Base-by-base conservation (phyloP, 257 asterid species). In the Plectranthus barbatus region DNA sequence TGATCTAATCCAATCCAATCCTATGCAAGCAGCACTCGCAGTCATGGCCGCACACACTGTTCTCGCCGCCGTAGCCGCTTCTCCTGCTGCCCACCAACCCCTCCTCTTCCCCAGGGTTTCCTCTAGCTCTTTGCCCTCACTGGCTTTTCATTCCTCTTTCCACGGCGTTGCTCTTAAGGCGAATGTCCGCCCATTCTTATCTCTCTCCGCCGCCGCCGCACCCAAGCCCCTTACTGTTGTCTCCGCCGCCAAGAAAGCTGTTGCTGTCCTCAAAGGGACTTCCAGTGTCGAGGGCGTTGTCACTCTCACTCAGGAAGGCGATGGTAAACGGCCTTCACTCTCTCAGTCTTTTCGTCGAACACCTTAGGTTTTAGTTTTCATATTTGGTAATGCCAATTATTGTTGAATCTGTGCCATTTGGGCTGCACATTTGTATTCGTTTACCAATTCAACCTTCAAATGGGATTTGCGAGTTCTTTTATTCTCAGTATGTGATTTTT, bases 251-350 rank as follows among this genome's bases (percentile, higher is more conserved):
- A 92, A 83, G 72, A 92, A 89, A 54, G 96, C 86, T 23, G 98
- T 92, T 36, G 84, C 97, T 37, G 94, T 92, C 33, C 95, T 92
- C 64, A 92, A 85, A 33, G 99, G 99, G 10, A 75, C 75, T 24
- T 79, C 98, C 51, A n/a, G n/a, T 17, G 95, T 89, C 52, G 96
- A 89, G 80, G 99, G 99, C 41, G 95, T 92, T 15, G 95, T 81
- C 72, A 88, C 85, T 58, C 97, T 92, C 60, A 69, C 89, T 1
- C 97, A 92, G 76, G 95, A 88, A 11, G 81, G 66, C 51, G 84
- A 76, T 41, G 97, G 97, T 86, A 71, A 60, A 18, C 60, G 41
- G 41, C 41, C 62, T 24, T 29, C 9, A 51, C 66, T 68, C 63
- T 13, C 4, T 54, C 64, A 40, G 71, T 73, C 47, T 1, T 78